phyloP scores from a whole-genome alignment of 1,284 basidiomycete genomes.

The Coriolopsis trogii region DNA sequence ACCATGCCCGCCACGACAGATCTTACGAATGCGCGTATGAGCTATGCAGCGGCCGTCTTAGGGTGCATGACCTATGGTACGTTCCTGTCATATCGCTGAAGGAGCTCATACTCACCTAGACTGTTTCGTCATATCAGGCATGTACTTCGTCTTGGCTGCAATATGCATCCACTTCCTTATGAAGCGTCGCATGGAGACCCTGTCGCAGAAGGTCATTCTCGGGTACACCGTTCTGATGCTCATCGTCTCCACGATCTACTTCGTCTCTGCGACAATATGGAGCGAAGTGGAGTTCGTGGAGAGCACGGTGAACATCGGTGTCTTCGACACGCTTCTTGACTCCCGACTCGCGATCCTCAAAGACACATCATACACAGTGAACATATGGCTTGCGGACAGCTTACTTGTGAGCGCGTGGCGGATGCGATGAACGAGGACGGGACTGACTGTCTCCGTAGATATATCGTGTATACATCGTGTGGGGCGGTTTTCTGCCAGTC shows the following conservation, averaged over 20 bases:
- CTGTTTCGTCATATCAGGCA: no score
- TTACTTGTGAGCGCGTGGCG: not conserved
- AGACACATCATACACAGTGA: not conserved
- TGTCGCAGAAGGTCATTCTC: not conserved
- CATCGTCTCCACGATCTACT: not conserved
- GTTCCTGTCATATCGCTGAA: no score
- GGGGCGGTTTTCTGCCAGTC: not conserved
- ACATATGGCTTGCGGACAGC: conserved; percentile 6
- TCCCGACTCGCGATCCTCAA: not conserved
- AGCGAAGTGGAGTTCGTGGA: conserved; percentile 1
- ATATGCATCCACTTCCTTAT: conserved; percentile 6
- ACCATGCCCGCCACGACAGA: no score
- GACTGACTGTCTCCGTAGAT: conserved; percentile 8
- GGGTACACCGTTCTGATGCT: not conserved
- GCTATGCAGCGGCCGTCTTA: no score
- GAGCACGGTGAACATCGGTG: not conserved
- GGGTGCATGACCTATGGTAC: no score
- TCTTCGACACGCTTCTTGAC: not conserved
- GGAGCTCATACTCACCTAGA: no score
- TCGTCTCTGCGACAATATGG: not conserved
- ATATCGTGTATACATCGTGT: not conserved
- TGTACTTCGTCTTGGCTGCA: conserved; percentile 1
- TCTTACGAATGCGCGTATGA: no score
- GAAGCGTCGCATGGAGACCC: not conserved
- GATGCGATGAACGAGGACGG: not conserved